Base-by-base conservation (phyloP, 1,139 yeast genomes). In the Taphrina wiesneri region DNA sequence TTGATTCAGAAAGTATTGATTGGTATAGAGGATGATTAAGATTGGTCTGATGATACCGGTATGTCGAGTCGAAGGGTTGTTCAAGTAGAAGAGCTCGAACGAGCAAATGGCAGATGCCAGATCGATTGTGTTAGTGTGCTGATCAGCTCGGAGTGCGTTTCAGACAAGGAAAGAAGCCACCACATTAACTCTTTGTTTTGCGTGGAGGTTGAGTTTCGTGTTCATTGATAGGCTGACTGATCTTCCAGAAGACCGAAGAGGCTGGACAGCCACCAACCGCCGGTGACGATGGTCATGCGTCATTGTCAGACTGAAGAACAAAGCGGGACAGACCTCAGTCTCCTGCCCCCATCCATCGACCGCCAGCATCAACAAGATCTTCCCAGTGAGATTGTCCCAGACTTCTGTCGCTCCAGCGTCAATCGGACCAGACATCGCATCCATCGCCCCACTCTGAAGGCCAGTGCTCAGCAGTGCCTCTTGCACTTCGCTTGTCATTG, bases 211-310 rank as follows among this genome's bases (percentile, higher is more conserved):
- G 19, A 15, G 43, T n/a, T 13, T n/a, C 19, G 19, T 11, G 2
- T 2, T 2, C 43, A 11, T 19, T 39, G 43, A 39, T 39, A 15
- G 43, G 43, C 17, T 9, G 43, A 19, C 43, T 39, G 43, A 39
- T 19, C 43, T 39, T 39, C 43, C 19, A 39, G 43, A 39, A 39
- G 43, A 39, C 43, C 6, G 43, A n/a, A 13, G 15, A n/a, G 43
- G 17, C 17, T 13, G 17, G 17, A 13, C 15, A 39, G 43, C 43
- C 43, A 13, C n/a, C n/a, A 11, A 7, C 43, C 43, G 43, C 43
- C n/a, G 7, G 49, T 45, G 49, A 45, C 49, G 49, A 45, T 21
- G 49, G 7, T 45, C 28, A 28, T 45, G 49, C 49, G 49, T 45
- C 49, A 45, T 45, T 45, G 2, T 6, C 49, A 28, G 49, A 45